Evolutionary conservation across 2,329 filamentous ascomycete species (phyloP), one percentile per base, ranked within the genome.

Genomic region (Trichoderma simmonsii): DNA sequence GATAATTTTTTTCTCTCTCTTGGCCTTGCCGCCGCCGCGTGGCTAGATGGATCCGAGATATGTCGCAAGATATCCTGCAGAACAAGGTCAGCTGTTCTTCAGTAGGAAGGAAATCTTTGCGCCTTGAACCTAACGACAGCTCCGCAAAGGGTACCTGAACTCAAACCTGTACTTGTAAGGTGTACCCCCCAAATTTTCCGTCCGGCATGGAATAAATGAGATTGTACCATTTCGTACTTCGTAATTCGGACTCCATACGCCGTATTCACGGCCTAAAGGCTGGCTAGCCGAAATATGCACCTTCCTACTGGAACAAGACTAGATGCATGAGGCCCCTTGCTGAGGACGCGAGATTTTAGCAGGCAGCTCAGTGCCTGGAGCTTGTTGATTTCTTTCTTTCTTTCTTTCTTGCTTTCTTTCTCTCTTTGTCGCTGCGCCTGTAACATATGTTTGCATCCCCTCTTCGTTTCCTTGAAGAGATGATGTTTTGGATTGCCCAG

Each of bases 241-340:
- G 57, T 70, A 62, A 62, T 51, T 59, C 28, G 28, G 36, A 51
- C 18, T 60, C 66, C 18, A 24, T 48, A 26, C 57, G 60, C 34
- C 60, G 51, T 59, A 59, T 57, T 67, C 64, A 43, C 24, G 56
- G 18, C 51, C 64, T 62, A 61, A 70, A 70, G 39, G 57, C 39
- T 69, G 18, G 39, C 57, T 61, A 70, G 57, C 67, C 67, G 67
- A 62, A 36, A 70, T 70, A 48, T 70, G 67, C 67, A 48, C 39
- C 67, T 70, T 70, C 67, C 67, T 70, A 61, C 67, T 59, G 28
- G 67, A 54, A 70, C 39, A 61, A 70, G 67, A 62, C 67, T 70
- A 70, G 57, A 62, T 62, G 67, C 57, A 62, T 62, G 28, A 70
- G 56, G 14, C 57, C 66, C 66, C 67, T 70, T 61, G 67, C 30